Evolutionary conservation across 192 early-diverging fungal species (phyloP), one percentile per base, ranked within the genome.

Genomic region (Spizellomyces punctatus): DNA sequence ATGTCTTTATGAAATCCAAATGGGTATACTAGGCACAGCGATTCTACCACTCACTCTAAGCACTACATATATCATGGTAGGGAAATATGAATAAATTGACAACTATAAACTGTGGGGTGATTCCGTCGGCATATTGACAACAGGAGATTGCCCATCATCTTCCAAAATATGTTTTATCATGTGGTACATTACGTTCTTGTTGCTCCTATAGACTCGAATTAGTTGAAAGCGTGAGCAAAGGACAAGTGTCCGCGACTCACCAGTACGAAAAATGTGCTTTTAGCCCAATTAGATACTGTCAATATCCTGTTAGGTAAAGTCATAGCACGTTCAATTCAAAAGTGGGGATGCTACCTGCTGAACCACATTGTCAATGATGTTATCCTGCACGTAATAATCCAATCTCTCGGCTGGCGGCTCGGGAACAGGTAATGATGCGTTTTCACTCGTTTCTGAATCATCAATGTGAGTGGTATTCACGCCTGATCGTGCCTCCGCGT

Each of bases 221-320:
- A 54, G 17, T 54, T 12, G 1, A 54, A 54, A 54, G 17, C 17
- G 14, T 19, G 17, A 54, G 50, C 14, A 19, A 19, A 54, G 4
- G 50, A 2, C 0, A 0, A 54, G 17, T 54, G 17, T 12, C 69
- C 63, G 77, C 78, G 57, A 77, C 71, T 17, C n/a, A 43, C 83
- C 83, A 85, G 63, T 85, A 85, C 16, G 66, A 74, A 54, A 85
- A 85, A 76, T 85, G 83, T 8, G 83, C 78, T 46, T 62, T 64
- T 46, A 85, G 58, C 10, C 80, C 80, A 47, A 79, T 56, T 42
- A 85, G 60, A 61, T 85, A 84, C 66, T 36, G 27, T 36, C 27
- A 36, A 36, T 36, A 36, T 2, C 3, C 3, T 0, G 27, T 36
- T 36, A 36, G 27, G 27, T 36, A 3, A 36, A 0, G 1, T 36